phyloP scores from a whole-genome alignment of 1,139 yeast genomes.

The Magnusiomyces tetraspermus region DNA sequence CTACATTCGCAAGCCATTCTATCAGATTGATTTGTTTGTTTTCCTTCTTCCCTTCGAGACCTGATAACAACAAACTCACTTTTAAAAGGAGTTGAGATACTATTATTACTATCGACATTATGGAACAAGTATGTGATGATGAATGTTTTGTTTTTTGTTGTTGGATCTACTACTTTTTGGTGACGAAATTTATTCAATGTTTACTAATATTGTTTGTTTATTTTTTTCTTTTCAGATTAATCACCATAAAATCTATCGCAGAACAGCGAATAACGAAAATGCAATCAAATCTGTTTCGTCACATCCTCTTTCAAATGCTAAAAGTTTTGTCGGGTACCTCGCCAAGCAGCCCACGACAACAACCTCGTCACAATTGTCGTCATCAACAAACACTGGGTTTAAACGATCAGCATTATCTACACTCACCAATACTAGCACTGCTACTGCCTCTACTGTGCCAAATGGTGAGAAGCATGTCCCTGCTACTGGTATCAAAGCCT shows the following conservation, averaged over 20 bases:
- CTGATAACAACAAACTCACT: too few relatives aligned
- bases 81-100: too few relatives aligned
- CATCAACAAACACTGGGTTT: neutral
- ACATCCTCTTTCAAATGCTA: neutral
- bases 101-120: too few relatives aligned
- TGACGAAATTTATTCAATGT: too few relatives aligned
- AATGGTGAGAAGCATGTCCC: too few relatives aligned
- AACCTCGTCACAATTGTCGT: neutral
- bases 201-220: neutral
- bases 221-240: neutral
- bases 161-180: too few relatives aligned
- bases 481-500: too few relatives aligned
- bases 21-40: neutral
- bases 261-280: slow-evolving; percentile 7
- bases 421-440: slow-evolving; percentile 8
- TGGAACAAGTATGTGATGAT: slow-evolving; percentile 9
- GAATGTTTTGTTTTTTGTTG: neutral
- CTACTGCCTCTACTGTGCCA: neutral
- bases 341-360: neutral
- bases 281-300: slow-evolving; percentile 1
- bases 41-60: too few relatives aligned
- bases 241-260: slow-evolving; percentile 2
- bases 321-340: neutral
- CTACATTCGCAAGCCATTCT: neutral
- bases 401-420: slow-evolving; percentile 10